Evolutionary conservation across 768 basidiomycete species (phyloP), one percentile per base, ranked within the genome.

Genomic region (Leccinum variicolor): DNA sequence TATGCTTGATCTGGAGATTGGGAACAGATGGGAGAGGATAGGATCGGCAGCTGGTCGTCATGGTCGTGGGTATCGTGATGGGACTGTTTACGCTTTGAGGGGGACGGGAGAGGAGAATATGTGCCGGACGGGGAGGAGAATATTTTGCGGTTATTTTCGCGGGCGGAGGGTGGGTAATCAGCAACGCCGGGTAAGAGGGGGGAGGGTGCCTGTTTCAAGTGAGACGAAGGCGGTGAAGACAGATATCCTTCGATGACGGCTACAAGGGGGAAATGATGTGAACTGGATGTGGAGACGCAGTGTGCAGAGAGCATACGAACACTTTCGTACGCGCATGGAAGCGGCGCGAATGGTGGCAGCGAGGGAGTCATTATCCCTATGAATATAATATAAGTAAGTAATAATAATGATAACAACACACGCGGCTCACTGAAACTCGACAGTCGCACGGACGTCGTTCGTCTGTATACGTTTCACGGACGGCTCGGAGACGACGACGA

Each of bases 211-310:
- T 65, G 69, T 64, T 73, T 74, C 62, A 67, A 60, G 61, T 55
- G 66, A 55, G 64, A 66, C n/a, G 63, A 64, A 53, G 71, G 62
- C 66, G 53, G 79, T 78, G 59, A 73, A 69, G 52, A 79, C 76
- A 51, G 79, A 75, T 87, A 88, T 55, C 86, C 86, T 69, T 87
- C 81, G 21, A 74, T 75, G 51, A 88, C 86, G 66, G 75, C 86
- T 88, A 61, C 23, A 62, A 54, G 57, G 65, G 62, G 53, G 64
- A 69, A 58, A 67, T 69, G 52, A 66, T 67, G 71, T 64, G 68
- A 62, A 71, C 69, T 60, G 49, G 59, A 56, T 59, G 64, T 53
- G 55, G 60, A 56, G 59, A 59, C 54, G 59, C 25, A 25, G 25
- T 14, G 55, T 45, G 53, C 52, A 62, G 51, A 54, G 26, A 53